Evolutionary conservation across 2,329 filamentous ascomycete species (phyloP).

Genomic region (Ceratocystis harringtonii): DNA sequence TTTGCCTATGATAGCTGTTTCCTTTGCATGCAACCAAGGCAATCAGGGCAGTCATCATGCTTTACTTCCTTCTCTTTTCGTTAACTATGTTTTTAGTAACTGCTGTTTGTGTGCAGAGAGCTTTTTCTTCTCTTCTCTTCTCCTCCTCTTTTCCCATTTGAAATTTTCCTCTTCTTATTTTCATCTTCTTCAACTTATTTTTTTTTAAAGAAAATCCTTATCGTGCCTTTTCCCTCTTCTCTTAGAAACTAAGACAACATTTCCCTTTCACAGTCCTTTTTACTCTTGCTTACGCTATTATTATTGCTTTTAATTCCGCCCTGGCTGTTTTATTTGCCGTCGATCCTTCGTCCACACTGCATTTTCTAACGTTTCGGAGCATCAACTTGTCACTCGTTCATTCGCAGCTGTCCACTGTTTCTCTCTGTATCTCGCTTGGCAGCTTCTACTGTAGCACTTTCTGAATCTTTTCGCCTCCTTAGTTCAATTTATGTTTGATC

Average conservation of each 20-base stretch:
- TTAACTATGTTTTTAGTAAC: not conserved
- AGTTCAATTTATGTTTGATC: not conserved
- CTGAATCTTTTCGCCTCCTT: not conserved
- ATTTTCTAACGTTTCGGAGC: slow-evolving; percentile 1
- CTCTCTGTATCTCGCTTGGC: not conserved
- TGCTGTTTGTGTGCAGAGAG: not conserved
- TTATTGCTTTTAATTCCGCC: not conserved
- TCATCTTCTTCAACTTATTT: not conserved
- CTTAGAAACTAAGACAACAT: not conserved
- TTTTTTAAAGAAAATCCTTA: not conserved
- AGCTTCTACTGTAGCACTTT: not conserved
- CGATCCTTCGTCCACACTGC: slow-evolving; percentile 2
- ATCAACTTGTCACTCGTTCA: not conserved
- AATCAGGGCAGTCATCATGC: not conserved
- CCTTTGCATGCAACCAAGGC: not conserved
- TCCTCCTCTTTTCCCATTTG: not conserved
- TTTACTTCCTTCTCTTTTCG: not conserved
- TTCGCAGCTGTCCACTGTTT: not conserved
- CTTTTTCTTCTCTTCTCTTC: not conserved
- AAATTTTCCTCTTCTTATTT: not conserved
- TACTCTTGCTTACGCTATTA: not conserved
- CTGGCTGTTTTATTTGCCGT: not conserved
- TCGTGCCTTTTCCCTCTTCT: not conserved
- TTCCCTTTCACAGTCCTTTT: not conserved
- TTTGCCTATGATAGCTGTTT: not conserved